Evolutionary conservation across 2,329 filamentous ascomycete species (phyloP), one percentile per base, ranked within the genome.

Genomic region (Cercospora zeina): DNA sequence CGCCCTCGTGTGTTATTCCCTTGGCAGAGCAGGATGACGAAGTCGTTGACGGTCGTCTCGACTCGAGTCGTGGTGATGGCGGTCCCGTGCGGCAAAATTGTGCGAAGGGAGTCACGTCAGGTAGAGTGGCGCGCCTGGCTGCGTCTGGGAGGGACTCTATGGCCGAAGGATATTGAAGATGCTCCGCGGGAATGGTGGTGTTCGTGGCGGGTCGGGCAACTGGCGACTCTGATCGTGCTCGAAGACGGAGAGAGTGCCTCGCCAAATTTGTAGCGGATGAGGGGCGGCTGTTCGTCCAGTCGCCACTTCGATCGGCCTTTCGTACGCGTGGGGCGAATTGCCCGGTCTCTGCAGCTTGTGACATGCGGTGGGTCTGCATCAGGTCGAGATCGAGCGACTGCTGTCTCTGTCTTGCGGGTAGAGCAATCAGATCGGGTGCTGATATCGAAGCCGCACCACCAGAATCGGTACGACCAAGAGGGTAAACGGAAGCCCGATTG

Each of bases 331-430:
- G 72, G 10, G 69, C 69, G 24, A 82, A 73, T 64, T 81, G 80
- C 14, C 80, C 80, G 36, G 78, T 82, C 69, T 82, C 80, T 16
- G 80, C 80, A 33, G 79, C 79, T 65, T 81, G 80, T 5, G 80
- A 81, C 58, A 79, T 70, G 33, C 80, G 79, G 65, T 81, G 79
- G 61, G 70, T 79, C 59, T 80, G 75, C 59, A 81, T 77, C 27
- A 80, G 70, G 47, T 74, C 69, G 10, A 75, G 63, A 51, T 74
- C 73, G 1, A 61, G 24, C 19, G 72, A 70, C 31, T 66, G 63
- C 27, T 69, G 57, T 33, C 65, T 63, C 19, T 65, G 65, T 19
- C 63, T 59, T 36, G 58, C 16, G 24, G 50, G 60, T 19, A 30
- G 27, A 14, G 30, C 36, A 2, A 57, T 31, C 10, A 73, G 56